Conservation (phyloP, 2,329 filamentous ascomycete genomes). For the Trichoderma breve region DNA sequence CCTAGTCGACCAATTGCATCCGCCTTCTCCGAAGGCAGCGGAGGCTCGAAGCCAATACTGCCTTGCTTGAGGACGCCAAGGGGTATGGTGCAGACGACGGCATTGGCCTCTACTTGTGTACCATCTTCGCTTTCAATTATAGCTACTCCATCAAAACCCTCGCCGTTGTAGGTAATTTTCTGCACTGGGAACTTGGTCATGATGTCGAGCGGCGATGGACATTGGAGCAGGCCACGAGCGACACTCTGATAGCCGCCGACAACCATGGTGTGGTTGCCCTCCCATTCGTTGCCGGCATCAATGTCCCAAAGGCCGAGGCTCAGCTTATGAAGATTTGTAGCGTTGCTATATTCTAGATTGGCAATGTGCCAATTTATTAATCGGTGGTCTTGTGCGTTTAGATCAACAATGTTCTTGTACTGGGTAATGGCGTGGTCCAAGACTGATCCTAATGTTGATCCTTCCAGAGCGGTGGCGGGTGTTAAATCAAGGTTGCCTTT, state of each 20-base stretch:
- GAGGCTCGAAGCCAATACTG: conserved; percentile 79
- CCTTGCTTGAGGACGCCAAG: conserved; percentile 88
- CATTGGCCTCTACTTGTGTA: conserved; percentile 75
- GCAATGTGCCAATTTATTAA: conserved; percentile 98
- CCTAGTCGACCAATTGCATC: conserved; percentile 80
- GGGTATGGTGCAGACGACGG: conserved; percentile 85
- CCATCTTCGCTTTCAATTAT: conserved; percentile 76
- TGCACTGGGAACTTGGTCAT: conserved; percentile 71
- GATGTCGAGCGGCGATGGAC: conserved; percentile 74
- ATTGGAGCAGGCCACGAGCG: conserved; percentile 78
- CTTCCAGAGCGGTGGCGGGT: conserved; percentile 57
- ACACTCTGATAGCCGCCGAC: conserved; percentile 92
- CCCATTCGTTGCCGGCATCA: conserved; percentile 96
- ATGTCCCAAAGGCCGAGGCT: conserved; percentile 95
- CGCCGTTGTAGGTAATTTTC: conserved; percentile 63
- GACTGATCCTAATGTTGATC: conserved; percentile 81
- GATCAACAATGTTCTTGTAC: conserved; percentile 77
- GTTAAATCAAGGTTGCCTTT: conserved; percentile 71
- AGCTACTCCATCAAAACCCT: conserved; percentile 47
- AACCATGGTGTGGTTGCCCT: conserved; percentile 90
- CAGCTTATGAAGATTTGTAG: conserved; percentile 79
- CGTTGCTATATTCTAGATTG: conserved; percentile 97
- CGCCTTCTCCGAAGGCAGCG: conserved; percentile 82
- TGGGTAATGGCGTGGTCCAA: conserved; percentile 89
- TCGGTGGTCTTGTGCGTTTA: conserved; percentile 83